Evolutionary conservation across 1,284 basidiomycete species (phyloP).

Genomic region (Trichosporon sp.): DNA sequence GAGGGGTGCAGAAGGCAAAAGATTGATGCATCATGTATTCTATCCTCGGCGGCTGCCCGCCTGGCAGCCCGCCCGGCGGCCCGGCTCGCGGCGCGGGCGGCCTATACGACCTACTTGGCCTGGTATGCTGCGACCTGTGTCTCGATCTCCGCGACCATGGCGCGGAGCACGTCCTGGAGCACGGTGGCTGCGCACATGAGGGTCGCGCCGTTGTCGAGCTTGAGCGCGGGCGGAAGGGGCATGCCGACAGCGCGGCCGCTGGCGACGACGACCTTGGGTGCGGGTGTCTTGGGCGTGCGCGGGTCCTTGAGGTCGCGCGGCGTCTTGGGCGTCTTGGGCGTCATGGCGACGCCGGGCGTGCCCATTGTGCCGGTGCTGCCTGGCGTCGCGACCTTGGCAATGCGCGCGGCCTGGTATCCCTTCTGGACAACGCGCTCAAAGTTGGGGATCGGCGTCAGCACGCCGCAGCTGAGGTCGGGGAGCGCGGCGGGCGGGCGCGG

Average conservation of each 20-base stretch:
- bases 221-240: constrained; percentile 10
- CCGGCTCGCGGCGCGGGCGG: background rate
- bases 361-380: background rate
- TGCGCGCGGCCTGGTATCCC: constrained; percentile 21
- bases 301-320: background rate
- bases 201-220: constrained; percentile 14
- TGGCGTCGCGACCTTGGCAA: constrained; percentile 14
- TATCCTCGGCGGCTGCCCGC: background rate
- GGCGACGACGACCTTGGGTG: background rate
- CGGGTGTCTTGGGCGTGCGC: background rate
- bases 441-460: constrained; percentile 24
- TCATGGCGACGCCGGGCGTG: constrained; percentile 7
- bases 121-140: constrained; percentile 9
- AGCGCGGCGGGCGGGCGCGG: constrained; percentile 3
- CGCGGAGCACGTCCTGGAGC: constrained; percentile 19
- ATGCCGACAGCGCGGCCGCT: background rate
- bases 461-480: constrained; percentile 25
- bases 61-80: too few species aligned
- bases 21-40: constrained; percentile 6
- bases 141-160: constrained; percentile 19
- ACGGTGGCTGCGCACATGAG: constrained; percentile 13
- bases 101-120: constrained; percentile 4
- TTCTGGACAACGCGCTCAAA: constrained; percentile 18
- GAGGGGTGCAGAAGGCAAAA: background rate
- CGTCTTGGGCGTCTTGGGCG: background rate